phyloP scores from a whole-genome alignment of 768 basidiomycete genomes.

The Candolleomyces aberdarensis region DNA sequence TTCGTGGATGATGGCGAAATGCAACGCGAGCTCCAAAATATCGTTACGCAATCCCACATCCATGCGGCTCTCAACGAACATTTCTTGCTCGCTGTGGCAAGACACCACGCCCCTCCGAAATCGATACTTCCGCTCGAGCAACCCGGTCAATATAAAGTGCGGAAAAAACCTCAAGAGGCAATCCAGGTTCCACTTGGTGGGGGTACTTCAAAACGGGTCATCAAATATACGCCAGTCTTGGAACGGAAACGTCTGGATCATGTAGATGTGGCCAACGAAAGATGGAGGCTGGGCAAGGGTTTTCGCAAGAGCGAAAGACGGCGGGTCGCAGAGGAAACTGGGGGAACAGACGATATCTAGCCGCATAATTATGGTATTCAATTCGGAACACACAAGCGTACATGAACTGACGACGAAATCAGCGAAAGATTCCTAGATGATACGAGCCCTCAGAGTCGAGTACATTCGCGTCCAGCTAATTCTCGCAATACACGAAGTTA shows the following conservation, averaged over 20 bases:
- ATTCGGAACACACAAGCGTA: too few species aligned
- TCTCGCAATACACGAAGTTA: neutral
- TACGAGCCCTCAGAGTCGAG: neutral
- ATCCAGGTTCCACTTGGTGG: slow-evolving; percentile 69
- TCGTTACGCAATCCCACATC: slow-evolving; percentile 60
- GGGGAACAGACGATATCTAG: neutral
- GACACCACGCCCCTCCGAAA: slow-evolving; percentile 44
- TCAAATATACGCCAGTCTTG: slow-evolving; percentile 67
- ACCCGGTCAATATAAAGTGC: slow-evolving; percentile 16
- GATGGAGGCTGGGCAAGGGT: slow-evolving; percentile 73
- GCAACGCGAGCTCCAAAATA: slow-evolving; percentile 50
- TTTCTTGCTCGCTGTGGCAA: slow-evolving; percentile 56
- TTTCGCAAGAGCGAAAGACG: slow-evolving; percentile 37
- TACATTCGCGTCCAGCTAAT: neutral
- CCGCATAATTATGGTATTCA: too few species aligned
- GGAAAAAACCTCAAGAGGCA: slow-evolving; percentile 9
- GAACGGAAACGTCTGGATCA: slow-evolving; percentile 64
- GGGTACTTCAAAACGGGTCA: slow-evolving; percentile 56
- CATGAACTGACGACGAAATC: too few species aligned
- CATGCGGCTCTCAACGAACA: slow-evolving; percentile 61
- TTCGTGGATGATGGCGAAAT: slow-evolving; percentile 26
- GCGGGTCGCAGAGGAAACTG: neutral
- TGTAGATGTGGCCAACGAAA: slow-evolving; percentile 71
- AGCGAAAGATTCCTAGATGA: too few species aligned
- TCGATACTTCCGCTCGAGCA: slow-evolving; percentile 33